Evolutionary conservation across 2,329 filamentous ascomycete genomes (phyloP), one percentile per base, ranked within the genome.

Genomic region (Biscogniauxia marginata): DNA sequence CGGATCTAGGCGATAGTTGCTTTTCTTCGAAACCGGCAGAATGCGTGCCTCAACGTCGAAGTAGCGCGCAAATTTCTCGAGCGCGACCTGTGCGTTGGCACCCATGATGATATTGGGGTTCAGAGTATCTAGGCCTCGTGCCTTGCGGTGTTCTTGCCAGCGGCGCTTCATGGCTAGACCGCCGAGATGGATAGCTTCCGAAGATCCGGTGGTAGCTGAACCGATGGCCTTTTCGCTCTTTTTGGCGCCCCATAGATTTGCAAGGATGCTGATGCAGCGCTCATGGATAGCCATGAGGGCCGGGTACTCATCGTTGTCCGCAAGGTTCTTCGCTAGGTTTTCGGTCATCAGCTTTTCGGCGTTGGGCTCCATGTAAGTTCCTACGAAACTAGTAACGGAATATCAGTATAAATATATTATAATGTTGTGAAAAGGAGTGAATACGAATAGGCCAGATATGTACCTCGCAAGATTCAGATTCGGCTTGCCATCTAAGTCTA

Each of bases 91-190:
- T 1, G 87, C 87, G 62, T 89, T 90, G 21, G 84, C 79, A 1
- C 86, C 87, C 87, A 91, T 90, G 65, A 91, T 76, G 60, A 91
- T 89, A 66, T 90, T 91, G 1, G 88, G 88, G 25, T 81, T 84
- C 1, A 72, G 77, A 1, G 78, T 82, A 61, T 87, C 84, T 59
- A 89, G 88, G 13, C 86, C 85, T 39, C 79, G 79, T 0, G 75
- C 78, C 54, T 73, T 75, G 22, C 86, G 78, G 63, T 79, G 81
- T 64, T 88, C 83, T 68, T 90, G 85, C 88, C 87, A 90, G 19
- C 84, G 77, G n/a, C 86, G 78, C 75, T 90, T 90, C 87, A 91
- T 89, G 3, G 87, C 87, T 19, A 90, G 73, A 1, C 85, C 86
- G 25, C 85, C 88, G 1, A 90, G 78, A 65, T 88, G 85, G 56